Evolutionary conservation across 116 monocot genomes (phyloP).

Genomic region (Trichopus zeylanicus): DNA sequence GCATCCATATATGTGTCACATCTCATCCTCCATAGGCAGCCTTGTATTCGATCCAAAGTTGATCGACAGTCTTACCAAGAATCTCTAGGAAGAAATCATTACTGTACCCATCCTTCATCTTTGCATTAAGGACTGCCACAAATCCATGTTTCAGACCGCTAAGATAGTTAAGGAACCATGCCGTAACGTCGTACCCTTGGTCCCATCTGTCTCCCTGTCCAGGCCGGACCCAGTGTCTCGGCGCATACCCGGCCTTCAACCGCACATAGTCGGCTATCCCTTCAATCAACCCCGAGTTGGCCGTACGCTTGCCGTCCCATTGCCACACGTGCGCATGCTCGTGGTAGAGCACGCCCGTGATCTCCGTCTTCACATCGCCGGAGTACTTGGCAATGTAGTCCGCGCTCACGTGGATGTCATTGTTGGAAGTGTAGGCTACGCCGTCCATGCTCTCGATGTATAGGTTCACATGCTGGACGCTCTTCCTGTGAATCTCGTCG

Average conservation of each 20-base stretch:
- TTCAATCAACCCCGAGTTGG: slow-evolving; percentile 15
- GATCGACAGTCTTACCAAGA: slow-evolving; percentile 23
- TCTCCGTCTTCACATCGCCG: slow-evolving; percentile 22
- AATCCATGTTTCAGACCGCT: slow-evolving; percentile 8
- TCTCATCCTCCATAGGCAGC: too few relatives aligned
- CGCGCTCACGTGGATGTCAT: slow-evolving; percentile 9
- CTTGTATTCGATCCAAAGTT: slow-evolving; percentile 28
- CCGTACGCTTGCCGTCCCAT: slow-evolving; percentile 13
- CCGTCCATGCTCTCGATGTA: slow-evolving; percentile 13
- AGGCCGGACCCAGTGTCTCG: too few relatives aligned
- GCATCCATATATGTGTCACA: too few relatives aligned
- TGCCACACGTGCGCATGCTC: slow-evolving; percentile 28
- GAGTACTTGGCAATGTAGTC: slow-evolving; percentile 10
- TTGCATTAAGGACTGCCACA: slow-evolving; percentile 16
- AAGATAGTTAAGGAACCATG: slow-evolving; percentile 19
- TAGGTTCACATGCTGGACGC: slow-evolving; percentile 1
- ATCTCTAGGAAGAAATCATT: slow-evolving; percentile 12
- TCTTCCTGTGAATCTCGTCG: slow-evolving; percentile 1
- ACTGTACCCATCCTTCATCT: slow-evolving; percentile 32
- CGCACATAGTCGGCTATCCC: slow-evolving; percentile 27
- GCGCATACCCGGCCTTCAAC: slow-evolving; percentile 21
- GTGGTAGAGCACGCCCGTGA: slow-evolving; percentile 21
- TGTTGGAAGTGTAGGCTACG: neutral
- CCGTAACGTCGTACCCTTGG: slow-evolving; percentile 34
- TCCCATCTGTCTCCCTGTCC: slow-evolving; percentile 21